A percentile compares a stretch with the other conserved stretches of the same genome.
Conservation (phyloP, 805 yeast genomes). For the Ogataea sp. region DNA sequence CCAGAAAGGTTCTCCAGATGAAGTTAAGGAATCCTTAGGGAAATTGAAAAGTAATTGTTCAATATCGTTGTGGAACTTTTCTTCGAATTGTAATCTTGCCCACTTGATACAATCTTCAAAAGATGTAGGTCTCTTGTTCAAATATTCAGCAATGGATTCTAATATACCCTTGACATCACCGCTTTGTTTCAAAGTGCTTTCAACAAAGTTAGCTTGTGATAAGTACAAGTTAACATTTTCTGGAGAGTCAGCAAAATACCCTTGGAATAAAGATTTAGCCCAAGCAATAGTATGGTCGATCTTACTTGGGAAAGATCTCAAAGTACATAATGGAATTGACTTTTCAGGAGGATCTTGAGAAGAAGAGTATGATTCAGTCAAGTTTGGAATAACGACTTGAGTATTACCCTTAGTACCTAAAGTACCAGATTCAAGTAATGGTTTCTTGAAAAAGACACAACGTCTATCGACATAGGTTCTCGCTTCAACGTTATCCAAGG, state of each 20-base stretch:
- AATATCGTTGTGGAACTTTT: conserved; percentile 77
- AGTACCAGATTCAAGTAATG: conserved; percentile 93
- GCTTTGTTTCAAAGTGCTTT: conserved; percentile 81
- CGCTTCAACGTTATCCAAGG: conserved; percentile 95
- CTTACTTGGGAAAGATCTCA: conserved; percentile 95
- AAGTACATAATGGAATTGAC: conserved; percentile 93
- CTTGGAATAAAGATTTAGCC: conserved; percentile 95
- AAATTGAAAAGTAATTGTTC: conserved; percentile 86
- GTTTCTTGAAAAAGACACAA: conserved; percentile 86
- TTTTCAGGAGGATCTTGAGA: conserved; percentile 99
- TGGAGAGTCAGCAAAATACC: conserved; percentile 83
- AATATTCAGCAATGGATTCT: conserved; percentile 68
- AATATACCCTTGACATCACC: conserved; percentile 86
- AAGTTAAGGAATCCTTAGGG: conserved; percentile 88
- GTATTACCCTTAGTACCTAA: conserved; percentile 98
- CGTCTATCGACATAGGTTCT: conserved; percentile 96
- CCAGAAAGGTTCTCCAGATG: conserved; percentile 94
- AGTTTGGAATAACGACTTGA: conserved; percentile 87
- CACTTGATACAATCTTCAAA: conserved; percentile 93
- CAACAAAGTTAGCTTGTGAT: conserved; percentile 88
- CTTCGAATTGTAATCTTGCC: conserved; percentile 89
- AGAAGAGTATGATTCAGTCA: conserved; percentile 94
- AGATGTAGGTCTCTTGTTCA: conserved; percentile 74
- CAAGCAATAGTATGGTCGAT: conserved; percentile 99
- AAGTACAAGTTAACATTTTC: conserved; percentile 88